phyloP scores from a whole-genome alignment of 768 basidiomycete species.

The Termitomyces sp. region DNA sequence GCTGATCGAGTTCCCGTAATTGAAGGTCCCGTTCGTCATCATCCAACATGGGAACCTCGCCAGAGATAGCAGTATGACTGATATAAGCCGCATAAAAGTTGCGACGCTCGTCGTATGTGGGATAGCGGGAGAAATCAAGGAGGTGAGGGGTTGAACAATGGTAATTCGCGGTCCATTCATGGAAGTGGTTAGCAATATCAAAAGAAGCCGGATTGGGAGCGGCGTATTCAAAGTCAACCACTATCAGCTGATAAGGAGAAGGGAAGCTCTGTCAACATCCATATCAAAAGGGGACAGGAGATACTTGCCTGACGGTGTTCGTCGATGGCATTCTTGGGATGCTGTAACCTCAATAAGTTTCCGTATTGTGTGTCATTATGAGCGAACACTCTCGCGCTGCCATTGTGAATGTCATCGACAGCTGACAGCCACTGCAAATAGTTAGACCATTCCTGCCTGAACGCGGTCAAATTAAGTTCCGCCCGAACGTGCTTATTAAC shows the following conservation, averaged over 20 bases:
- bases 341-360: conserved; percentile 74
- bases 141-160: conserved; percentile 64
- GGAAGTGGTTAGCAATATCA: conserved; percentile 96
- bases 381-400: conserved; percentile 67
- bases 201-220: conserved; percentile 87
- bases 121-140: conserved; percentile 62
- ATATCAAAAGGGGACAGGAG: neutral
- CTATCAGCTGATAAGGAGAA: conserved; percentile 59
- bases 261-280: neutral
- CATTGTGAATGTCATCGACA: conserved; percentile 51
- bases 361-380: conserved; percentile 98
- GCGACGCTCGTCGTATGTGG: conserved; percentile 60
- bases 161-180: conserved; percentile 96
- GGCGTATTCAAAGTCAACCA: conserved; percentile 98
- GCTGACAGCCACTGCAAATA: conserved; percentile 69
- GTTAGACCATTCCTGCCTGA: conserved; percentile 57
- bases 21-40: conserved; percentile 34
- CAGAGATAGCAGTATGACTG: conserved; percentile 34
- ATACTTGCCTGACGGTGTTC: conserved; percentile 70
- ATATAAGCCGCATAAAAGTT: conserved; percentile 89
- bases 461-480: conserved; percentile 58
- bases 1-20: conserved; percentile 60
- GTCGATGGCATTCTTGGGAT: conserved; percentile 46
- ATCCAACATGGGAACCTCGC: conserved; percentile 24
- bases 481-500: conserved; percentile 39